These are phyloP conservation scores for Scleroderma bovista DNA, from an alignment of 768 basidiomycete genomes.

Conservation along the genomic window DNA sequence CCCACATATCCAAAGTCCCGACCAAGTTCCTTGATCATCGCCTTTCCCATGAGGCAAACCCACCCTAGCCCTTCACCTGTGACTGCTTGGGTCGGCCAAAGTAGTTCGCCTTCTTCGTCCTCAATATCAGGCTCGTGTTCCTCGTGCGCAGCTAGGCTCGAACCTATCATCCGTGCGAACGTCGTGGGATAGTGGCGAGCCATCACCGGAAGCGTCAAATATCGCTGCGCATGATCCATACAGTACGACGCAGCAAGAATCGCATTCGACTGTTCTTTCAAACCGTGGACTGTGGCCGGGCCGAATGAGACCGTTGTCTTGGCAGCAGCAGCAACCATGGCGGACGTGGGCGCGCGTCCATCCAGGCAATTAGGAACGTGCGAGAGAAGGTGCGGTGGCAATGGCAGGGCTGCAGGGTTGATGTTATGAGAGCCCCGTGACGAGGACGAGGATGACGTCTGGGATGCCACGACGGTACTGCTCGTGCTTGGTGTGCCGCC, in stretches of 20 bases:
- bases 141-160: conserved; percentile 55
- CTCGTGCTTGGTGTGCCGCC: conserved; percentile 47
- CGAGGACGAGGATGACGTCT: conserved; percentile 13
- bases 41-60: conserved; percentile 84
- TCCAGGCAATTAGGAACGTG: conserved; percentile 26
- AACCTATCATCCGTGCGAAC: conserved; percentile 66
- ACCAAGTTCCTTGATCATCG: conserved; percentile 81
- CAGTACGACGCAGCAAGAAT: conserved; percentile 37
- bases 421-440: conserved; percentile 22
- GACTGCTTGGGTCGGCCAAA: conserved; percentile 71
- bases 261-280: conserved; percentile 29
- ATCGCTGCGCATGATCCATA: conserved; percentile 45
- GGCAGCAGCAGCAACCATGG: conserved; percentile 27
- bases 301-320: conserved; percentile 26
- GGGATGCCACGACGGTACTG: conserved; percentile 19
- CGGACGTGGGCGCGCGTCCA: conserved; percentile 22
- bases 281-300: conserved; percentile 17
- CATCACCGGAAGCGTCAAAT: conserved; percentile 61
- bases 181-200: conserved; percentile 71
- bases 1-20: conserved; percentile 70
- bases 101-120: conserved; percentile 82
- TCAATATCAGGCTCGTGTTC: conserved; percentile 80
- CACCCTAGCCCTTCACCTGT: conserved; percentile 78
- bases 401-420: conserved; percentile 26
- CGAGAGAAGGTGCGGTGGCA: conserved; percentile 32